phyloP scores from a whole-genome alignment of 2,329 filamentous ascomycete genomes.

The Ophiostoma novo-ulmi region DNA sequence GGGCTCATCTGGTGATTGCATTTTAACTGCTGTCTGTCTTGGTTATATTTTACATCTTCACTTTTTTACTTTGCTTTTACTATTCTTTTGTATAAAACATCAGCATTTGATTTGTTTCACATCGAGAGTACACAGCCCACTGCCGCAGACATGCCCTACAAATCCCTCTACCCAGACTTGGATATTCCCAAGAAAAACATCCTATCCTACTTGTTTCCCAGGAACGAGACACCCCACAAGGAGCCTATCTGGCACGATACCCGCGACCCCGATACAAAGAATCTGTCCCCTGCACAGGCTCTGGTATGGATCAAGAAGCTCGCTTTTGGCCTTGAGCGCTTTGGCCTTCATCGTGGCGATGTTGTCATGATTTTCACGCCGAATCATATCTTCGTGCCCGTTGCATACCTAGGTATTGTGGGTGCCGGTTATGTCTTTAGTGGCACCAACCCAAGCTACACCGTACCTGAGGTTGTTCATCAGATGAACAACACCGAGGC shows the following conservation, averaged over 20 bases:
- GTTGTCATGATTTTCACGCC: conserved; percentile 67
- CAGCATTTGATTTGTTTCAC: neutral
- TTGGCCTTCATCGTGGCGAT: conserved; percentile 63
- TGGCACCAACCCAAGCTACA: conserved; percentile 63
- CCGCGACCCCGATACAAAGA: conserved; percentile 38
- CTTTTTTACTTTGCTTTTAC: neutral
- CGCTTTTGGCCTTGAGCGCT: conserved; percentile 49
- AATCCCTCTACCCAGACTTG: conserved; percentile 40
- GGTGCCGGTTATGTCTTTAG: conserved; percentile 75
- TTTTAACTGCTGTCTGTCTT: neutral
- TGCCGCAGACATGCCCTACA: conserved; percentile 37
- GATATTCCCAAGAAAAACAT: conserved; percentile 45
- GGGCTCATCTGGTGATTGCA: neutral
- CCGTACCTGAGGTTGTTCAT: conserved; percentile 24
- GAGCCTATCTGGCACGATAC: conserved; percentile 52
- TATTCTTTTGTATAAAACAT: neutral
- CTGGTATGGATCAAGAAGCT: conserved; percentile 49
- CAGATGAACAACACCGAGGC: conserved; percentile 26
- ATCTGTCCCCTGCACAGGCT: conserved; percentile 44
- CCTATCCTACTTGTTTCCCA: conserved; percentile 36
- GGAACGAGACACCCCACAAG: conserved; percentile 35
- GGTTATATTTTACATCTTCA: neutral
- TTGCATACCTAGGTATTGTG: conserved; percentile 64
- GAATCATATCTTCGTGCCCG: conserved; percentile 73
- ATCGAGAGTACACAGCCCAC: conserved; percentile 2